Evolutionary conservation across 306 rosid genomes (phyloP).

Genomic region (Alnus glutinosa): DNA sequence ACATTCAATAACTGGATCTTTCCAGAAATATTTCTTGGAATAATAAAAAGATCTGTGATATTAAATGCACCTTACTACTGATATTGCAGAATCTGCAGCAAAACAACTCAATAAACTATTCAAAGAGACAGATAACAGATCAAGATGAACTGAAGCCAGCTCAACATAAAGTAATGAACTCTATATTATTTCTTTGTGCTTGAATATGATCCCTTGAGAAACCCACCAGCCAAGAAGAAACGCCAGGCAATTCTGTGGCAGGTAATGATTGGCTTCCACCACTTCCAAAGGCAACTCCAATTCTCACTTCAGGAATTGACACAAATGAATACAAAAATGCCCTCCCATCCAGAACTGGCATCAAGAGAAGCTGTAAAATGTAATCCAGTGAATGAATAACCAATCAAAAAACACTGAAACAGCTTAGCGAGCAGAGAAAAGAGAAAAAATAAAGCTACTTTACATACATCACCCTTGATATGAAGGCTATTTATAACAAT

Average conservation of each 20-base stretch:
- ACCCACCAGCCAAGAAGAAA: slow-evolving; percentile 91
- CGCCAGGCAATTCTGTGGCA: slow-evolving; percentile 92
- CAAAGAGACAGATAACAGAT: neutral
- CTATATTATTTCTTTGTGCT: slow-evolving; percentile 7
- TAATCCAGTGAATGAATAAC: slow-evolving; percentile 29
- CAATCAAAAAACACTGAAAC: slow-evolving; percentile 8
- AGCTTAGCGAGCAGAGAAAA: slow-evolving; percentile 11
- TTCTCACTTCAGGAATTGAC: slow-evolving; percentile 83
- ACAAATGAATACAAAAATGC: slow-evolving; percentile 80
- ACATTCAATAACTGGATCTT: neutral
- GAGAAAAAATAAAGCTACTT: slow-evolving; percentile 14
- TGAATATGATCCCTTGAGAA: slow-evolving; percentile 13
- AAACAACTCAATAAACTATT: slow-evolving; percentile 1
- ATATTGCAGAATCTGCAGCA: neutral
- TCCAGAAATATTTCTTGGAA: neutral
- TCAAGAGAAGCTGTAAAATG: slow-evolving; percentile 66
- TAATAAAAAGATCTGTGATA: neutral
- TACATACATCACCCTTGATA: slow-evolving; percentile 93
- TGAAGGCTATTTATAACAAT: slow-evolving; percentile 92
- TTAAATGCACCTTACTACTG: neutral
- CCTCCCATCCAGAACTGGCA: slow-evolving; percentile 82
- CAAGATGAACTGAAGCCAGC: slow-evolving; percentile 3
- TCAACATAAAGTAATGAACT: slow-evolving; percentile 8
- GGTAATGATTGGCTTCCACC: slow-evolving; percentile 96
- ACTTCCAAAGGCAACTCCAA: slow-evolving; percentile 96